Evolutionary conservation across 345 rosid genomes (phyloP), one percentile per base, ranked within the genome.

Genomic region (Erucastrum elatum): DNA sequence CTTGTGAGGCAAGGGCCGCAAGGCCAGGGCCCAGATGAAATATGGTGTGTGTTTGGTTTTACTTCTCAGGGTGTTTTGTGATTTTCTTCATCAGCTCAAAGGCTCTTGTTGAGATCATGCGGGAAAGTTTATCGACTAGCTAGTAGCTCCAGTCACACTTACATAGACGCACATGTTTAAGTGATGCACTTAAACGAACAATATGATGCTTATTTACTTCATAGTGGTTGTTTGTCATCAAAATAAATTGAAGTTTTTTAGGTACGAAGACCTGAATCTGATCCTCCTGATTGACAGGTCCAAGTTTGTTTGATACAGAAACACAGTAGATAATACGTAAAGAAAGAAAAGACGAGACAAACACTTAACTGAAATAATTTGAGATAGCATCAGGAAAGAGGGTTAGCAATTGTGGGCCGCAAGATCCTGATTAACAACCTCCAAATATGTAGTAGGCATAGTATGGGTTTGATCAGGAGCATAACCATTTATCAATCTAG

Each of bases 91-190:
- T 21, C 21, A 21, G 21, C 21, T 21, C 21, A 83, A 86, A 77
- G 86, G 84, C 73, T 86, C 97, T 46, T 0, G 83, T 94, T n/a
- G 98, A 92, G 89, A 90, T 92, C 21, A 91, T 92, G 97, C 8
- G 98, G 59, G 21, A 92, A 94, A 84, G 90, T 90, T 60, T 91
- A 90, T 84, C 85, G 85, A 35, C 21, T 21, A 21, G 21, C 21
- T 21, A 21, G 77, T 92, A 64, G 95, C 97, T 72, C 97, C 95
- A 0, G 91, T 92, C 75, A 91, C 97, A 25, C 92, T 92, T 62
- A 92, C 98, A 0, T 16, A 85, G 75, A 90, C 21, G 21, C 21
- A 21, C 21, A 21, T 21, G 21, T 21, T 21, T 21, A 21, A 21
- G 21, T 21, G 21, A 21, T 21, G 21, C 21, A 21, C 21, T 21